Conservation (phyloP, 768 basidiomycete genomes). For the Lactarius quietus region DNA sequence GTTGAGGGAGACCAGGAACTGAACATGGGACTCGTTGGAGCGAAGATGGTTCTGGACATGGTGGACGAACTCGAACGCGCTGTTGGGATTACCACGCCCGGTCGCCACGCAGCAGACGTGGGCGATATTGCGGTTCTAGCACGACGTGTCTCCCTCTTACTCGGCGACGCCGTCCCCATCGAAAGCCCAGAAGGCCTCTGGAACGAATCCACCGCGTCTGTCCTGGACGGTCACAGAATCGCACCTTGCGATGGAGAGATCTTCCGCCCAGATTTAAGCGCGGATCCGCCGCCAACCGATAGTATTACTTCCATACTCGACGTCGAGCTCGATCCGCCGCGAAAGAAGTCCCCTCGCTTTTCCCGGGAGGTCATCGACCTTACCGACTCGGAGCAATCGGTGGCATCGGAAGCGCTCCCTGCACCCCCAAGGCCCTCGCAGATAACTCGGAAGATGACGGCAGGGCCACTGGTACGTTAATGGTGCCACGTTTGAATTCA, state of each 20-base stretch:
- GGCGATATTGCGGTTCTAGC: constrained; percentile 19
- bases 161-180: constrained; percentile 8
- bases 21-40: constrained; percentile 19
- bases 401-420: constrained; percentile 41
- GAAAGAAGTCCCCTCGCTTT: constrained; percentile 14
- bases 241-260: constrained; percentile 13
- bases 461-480: constrained; percentile 16
- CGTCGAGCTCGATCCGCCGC: constrained; percentile 25
- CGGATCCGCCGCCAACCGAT: constrained; percentile 10
- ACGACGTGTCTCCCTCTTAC: constrained; percentile 25
- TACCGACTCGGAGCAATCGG: constrained; percentile 45
- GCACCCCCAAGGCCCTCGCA: constrained; percentile 44
- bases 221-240: constrained; percentile 21
- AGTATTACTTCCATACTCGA: constrained; percentile 27
- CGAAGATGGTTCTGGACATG: constrained; percentile 18
- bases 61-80: constrained; percentile 20
- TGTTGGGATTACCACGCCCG: constrained; percentile 14
- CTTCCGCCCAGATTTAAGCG: constrained; percentile 18
- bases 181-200: constrained; percentile 5
- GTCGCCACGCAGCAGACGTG: neutral
- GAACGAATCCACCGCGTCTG: constrained; percentile 10
- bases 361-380: constrained; percentile 34
- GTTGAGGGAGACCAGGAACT: constrained; percentile 12
- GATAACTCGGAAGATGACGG: constrained; percentile 29
- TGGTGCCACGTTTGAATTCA: neutral